Conservation (phyloP, 1,139 yeast genomes). For the Kodamaea plutei region DNA sequence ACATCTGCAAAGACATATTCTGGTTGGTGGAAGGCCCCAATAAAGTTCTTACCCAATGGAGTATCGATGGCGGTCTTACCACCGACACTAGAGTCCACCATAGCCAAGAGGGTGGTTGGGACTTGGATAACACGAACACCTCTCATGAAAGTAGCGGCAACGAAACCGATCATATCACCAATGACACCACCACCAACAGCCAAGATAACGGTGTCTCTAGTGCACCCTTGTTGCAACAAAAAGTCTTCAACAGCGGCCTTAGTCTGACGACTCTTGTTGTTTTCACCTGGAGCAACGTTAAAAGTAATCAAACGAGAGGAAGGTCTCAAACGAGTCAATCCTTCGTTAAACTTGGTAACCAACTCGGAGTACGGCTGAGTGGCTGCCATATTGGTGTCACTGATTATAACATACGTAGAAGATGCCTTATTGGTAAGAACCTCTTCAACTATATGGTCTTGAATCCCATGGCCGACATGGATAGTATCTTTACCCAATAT, state of each 20-base stretch:
- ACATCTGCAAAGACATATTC: constrained; percentile 83
- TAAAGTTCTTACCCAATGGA: constrained; percentile 92
- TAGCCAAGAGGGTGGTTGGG: constrained; percentile 89
- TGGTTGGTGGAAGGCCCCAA: constrained; percentile 99
- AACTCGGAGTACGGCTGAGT: constrained; percentile 55
- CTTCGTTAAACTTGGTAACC: constrained; percentile 28
- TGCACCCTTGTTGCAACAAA: constrained; percentile 80
- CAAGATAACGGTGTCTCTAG: constrained; percentile 89
- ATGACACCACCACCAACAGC: constrained; percentile 99
- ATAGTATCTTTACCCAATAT: constrained; percentile 82
- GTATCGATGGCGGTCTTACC: constrained; percentile 99
- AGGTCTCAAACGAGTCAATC: constrained; percentile 30
- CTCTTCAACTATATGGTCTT: constrained; percentile 69
- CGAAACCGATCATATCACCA: constrained; percentile 99
- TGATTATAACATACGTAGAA: constrained; percentile 87
- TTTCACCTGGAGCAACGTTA: constrained; percentile 88
- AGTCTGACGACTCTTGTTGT: constrained; percentile 80
- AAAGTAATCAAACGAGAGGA: constrained; percentile 67
- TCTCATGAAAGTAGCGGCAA: constrained; percentile 98
- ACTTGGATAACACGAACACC: constrained; percentile 93
- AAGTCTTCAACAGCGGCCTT: constrained; percentile 94
- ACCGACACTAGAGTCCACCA: constrained; percentile 98
- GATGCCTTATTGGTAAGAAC: constrained; percentile 62
- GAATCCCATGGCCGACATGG: constrained; percentile 86
- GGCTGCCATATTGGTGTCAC: constrained; percentile 76